Percentiles rank a stretch among this genome's conserved stretches.
phyloP scores from a whole-genome alignment of 129 eudicot genomes.

The Erigeron canadensis region DNA sequence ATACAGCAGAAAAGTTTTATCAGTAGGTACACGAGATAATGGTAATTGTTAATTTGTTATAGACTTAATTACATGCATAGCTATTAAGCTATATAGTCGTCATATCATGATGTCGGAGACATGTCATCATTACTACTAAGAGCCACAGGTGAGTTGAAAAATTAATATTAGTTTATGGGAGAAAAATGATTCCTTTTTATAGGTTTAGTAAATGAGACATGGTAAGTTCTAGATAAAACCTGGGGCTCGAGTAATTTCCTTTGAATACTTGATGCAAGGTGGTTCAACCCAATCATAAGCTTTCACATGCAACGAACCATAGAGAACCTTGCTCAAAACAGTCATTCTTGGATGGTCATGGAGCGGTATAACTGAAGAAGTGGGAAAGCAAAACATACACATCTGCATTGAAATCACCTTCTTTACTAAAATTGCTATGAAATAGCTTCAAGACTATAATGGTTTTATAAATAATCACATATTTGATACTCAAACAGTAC shows the following conservation, averaged over 20 bases:
- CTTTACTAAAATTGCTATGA: constrained; percentile 34
- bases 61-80: too few relatives aligned
- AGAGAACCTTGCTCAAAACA: constrained; percentile 84
- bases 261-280: constrained; percentile 41
- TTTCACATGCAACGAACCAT: constrained; percentile 96
- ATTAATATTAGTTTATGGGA: not conserved
- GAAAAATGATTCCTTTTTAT: not conserved
- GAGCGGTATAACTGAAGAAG: constrained; percentile 91
- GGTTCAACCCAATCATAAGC: constrained; percentile 99
- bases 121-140: constrained; percentile 10
- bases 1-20: not conserved
- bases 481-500: constrained; percentile 10
- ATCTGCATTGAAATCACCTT: constrained; percentile 62
- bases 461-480: not conserved
- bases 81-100: not conserved
- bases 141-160: not conserved
- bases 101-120: not conserved
- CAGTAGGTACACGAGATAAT: not conserved
- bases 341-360: constrained; percentile 98
- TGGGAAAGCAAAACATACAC: constrained; percentile 96
- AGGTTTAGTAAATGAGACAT: not conserved
- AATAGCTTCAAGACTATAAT: constrained; percentile 21
- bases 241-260: constrained; percentile 41
- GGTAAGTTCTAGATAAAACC: constrained; percentile 41
- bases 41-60: too few relatives aligned